A percentile compares a stretch with the other conserved stretches of the same genome.
Conservation (phyloP, 192 early-diverging fungal species). For the Podila verticillata region DNA sequence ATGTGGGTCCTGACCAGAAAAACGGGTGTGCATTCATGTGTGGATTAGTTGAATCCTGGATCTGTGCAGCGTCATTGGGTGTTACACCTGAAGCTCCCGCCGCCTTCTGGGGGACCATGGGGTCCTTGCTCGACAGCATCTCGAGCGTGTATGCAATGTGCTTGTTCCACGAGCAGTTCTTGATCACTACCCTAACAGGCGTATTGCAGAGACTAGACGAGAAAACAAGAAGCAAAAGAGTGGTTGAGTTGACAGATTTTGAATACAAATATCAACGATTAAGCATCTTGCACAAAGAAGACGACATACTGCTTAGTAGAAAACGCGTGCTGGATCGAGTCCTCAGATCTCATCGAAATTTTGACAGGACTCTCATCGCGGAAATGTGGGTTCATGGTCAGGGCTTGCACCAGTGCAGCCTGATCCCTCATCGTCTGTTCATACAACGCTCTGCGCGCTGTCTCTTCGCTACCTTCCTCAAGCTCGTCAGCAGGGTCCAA, state of each 20-base stretch:
- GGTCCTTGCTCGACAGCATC: slow-evolving; percentile 53
- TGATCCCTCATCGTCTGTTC: slow-evolving; percentile 76
- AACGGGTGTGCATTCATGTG: slow-evolving; percentile 38
- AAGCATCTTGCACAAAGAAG: background rate
- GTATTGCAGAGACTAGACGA: slow-evolving; percentile 63
- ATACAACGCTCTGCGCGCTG: slow-evolving; percentile 67
- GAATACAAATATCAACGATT: no score
- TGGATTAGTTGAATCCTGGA: slow-evolving; percentile 25
- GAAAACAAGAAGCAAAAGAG: background rate
- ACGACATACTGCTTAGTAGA: slow-evolving; percentile 51
- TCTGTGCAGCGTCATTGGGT: background rate
- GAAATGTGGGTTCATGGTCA: slow-evolving; percentile 66
- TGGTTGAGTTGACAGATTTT: background rate
- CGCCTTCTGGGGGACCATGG: slow-evolving; percentile 26
- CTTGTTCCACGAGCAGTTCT: slow-evolving; percentile 81
- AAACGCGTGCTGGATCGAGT: slow-evolving; percentile 58
- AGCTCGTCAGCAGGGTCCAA: slow-evolving; percentile 41
- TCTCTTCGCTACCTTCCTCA: slow-evolving; percentile 55
- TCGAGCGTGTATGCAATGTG: slow-evolving; percentile 66
- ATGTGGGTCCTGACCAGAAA: slow-evolving; percentile 77
- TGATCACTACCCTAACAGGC: slow-evolving; percentile 63
- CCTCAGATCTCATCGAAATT: slow-evolving; percentile 61
- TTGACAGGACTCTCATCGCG: slow-evolving; percentile 79
- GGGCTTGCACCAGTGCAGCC: slow-evolving; percentile 65
- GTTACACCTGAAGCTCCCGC: background rate